Base-by-base conservation (phyloP, 306 rosid genomes). In the Crotalaria pallida region DNA sequence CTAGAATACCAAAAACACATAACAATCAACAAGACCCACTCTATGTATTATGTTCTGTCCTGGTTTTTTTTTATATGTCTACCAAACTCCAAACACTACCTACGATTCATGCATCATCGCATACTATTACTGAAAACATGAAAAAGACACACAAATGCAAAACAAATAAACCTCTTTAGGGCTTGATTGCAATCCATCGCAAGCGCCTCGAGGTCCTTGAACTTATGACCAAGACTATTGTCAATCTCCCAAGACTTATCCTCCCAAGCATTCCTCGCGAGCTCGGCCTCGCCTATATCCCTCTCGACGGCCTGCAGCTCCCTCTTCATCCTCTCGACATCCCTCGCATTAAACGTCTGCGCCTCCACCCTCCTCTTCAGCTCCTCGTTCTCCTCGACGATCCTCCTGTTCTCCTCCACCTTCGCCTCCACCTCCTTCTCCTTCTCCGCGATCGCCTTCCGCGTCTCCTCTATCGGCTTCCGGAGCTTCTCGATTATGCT, bases 281-380 rank as follows among this genome's bases (percentile, higher is more conserved):
- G 72, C 78, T 91, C 96, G 0, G 92, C 88, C 27, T 91, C 97
- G 1, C 78, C 85, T 7, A 69, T 79, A 24, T 91, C 96, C 81
- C 91, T 87, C 84, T 94, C 97, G n/a, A 84, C 77, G 0, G 95
- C 89, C 88, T 91, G 96, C 77, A 94, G 65, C 55, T 94, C 99
- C 62, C 85, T 91, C 86, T 51, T 91, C 99, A 90, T 94, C 79
- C 99, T 80, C 72, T 94, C 99, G 58, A 89, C 85, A 55, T 94
- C 99, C 79, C 95, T 85, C 0, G 87, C 76, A 65, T 80, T 91
- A 51, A 88, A 73, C 0, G 87, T 80, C 83, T 94, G 99, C 11
- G 73, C 57, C 38, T 91, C 92, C 58, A 87, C 97, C 68, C 74
- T 79, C 80, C 56, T 79, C 89, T 38, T 87, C 57, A 94, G 78